These are phyloP conservation scores for Globisporangium irregulare DNA, from an alignment of 352 stramenopile species.

Conservation along the genomic window DNA sequence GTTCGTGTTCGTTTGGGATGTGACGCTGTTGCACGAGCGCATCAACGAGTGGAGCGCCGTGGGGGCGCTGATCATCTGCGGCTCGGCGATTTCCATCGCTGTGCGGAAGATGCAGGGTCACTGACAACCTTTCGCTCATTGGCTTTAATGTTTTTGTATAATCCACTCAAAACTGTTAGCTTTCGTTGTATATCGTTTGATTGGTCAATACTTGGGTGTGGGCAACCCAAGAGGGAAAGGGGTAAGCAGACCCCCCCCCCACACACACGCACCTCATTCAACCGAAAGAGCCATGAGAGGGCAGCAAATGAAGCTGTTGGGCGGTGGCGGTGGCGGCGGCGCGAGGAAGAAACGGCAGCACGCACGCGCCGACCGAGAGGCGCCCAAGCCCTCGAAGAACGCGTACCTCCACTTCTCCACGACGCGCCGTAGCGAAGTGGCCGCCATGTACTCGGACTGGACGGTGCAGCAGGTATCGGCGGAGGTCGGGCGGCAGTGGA, in stretches of 20 bases:
- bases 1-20: constrained; percentile 46
- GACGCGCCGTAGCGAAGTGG: constrained; percentile 31
- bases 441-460: constrained; percentile 34
- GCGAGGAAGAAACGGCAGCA: constrained; percentile 8
- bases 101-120: constrained; percentile 18
- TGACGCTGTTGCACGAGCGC: constrained; percentile 25
- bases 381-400: constrained; percentile 28
- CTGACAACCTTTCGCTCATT: background rate
- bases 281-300: background rate
- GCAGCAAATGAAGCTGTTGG: constrained; percentile 7
- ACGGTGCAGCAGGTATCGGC: constrained; percentile 43
- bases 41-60: constrained; percentile 37
- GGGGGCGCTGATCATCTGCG: constrained; percentile 31
- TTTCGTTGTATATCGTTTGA: background rate
- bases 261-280: background rate
- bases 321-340: background rate
- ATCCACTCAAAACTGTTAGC: background rate
- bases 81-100: constrained; percentile 31
- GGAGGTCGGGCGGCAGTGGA: constrained; percentile 55
- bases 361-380: constrained; percentile 7
- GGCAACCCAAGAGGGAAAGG: background rate
- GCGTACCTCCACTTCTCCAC: constrained; percentile 54
- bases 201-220: background rate
- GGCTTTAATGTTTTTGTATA: background rate
- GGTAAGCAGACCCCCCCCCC: background rate